Evolutionary conservation across 345 rosid genomes (phyloP).

Genomic region (Brassica juncea): DNA sequence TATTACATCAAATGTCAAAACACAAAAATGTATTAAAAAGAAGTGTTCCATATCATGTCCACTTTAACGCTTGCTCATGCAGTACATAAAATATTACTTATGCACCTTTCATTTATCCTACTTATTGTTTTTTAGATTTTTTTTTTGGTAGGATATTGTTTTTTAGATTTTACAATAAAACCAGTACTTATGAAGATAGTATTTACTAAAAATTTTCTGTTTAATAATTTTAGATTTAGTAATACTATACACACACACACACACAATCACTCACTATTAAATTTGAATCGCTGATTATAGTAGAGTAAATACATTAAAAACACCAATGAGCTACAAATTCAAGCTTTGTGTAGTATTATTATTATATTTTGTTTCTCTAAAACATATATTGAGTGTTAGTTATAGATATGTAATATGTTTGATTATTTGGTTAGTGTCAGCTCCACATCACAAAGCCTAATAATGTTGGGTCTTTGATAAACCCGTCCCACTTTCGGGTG

Average conservation of each 20-base stretch:
- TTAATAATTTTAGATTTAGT: not conserved
- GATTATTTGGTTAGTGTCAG: constrained; percentile 34
- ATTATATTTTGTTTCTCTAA: too few species aligned
- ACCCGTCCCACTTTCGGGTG: constrained; percentile 19
- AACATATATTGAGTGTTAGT: too few species aligned
- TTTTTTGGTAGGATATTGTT: not conserved
- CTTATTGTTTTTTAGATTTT: not conserved
- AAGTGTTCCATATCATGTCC: not conserved
- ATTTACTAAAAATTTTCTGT: not conserved
- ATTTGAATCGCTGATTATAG: not conserved
- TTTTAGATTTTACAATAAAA: not conserved
- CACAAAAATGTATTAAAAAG: not conserved
- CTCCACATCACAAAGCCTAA: constrained; percentile 39
- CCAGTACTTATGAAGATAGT: not conserved
- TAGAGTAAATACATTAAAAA: not conserved
- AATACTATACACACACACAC: not conserved
- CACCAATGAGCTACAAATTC: not conserved
- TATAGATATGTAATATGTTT: not conserved
- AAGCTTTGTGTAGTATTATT: not conserved
- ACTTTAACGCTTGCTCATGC: not conserved
- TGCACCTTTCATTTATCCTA: not conserved
- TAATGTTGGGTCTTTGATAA: constrained; percentile 27
- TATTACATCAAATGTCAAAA: not conserved
- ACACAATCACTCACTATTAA: not conserved
- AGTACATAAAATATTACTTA: not conserved